Conservation (phyloP, 805 yeast species). For the Candida ficus region DNA sequence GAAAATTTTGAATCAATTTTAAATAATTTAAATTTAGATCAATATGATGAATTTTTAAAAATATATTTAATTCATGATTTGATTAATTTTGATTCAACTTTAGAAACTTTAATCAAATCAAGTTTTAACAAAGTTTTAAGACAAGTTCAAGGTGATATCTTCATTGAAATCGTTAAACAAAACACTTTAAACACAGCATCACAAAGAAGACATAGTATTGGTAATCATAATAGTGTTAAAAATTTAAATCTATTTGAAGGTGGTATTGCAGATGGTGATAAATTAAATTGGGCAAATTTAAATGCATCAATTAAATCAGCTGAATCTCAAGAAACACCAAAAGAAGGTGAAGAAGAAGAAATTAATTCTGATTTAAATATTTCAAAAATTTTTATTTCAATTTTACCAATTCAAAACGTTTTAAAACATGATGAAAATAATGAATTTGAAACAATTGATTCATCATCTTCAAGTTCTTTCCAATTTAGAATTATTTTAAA, state of each 20-base stretch:
- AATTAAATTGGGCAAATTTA: conserved; percentile 81
- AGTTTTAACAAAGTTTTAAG: conserved; percentile 60
- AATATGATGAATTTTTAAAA: conserved; percentile 48
- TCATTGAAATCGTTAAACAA: conserved; percentile 51
- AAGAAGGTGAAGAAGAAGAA: conserved; percentile 16
- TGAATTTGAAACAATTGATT: conserved; percentile 31
- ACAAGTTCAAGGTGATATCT: conserved; percentile 76
- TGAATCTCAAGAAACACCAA: conserved; percentile 13
- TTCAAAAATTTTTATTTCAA: conserved; percentile 66
- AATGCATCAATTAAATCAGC: conserved; percentile 58
- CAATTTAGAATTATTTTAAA: conserved; percentile 69
- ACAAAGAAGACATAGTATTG: conserved; percentile 11
- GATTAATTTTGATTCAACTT: conserved; percentile 42
- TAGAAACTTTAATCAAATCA: conserved; percentile 42
- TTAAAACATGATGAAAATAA: conserved; percentile 16
- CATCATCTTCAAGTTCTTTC: conserved; percentile 47
- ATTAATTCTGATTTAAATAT: conserved; percentile 12
- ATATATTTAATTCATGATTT: conserved; percentile 67
- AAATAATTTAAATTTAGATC: conserved; percentile 24
- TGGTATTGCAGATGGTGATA: conserved; percentile 76
- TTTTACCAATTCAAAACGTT: conserved; percentile 50
- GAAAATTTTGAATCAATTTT: conserved; percentile 17
- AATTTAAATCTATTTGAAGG: conserved; percentile 73
- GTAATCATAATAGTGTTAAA: conserved; percentile 20
- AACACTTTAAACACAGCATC: conserved; percentile 29